These are phyloP conservation scores for Quercus tomentella DNA, from an alignment of 331 rosid species.

Conservation along the genomic window DNA sequence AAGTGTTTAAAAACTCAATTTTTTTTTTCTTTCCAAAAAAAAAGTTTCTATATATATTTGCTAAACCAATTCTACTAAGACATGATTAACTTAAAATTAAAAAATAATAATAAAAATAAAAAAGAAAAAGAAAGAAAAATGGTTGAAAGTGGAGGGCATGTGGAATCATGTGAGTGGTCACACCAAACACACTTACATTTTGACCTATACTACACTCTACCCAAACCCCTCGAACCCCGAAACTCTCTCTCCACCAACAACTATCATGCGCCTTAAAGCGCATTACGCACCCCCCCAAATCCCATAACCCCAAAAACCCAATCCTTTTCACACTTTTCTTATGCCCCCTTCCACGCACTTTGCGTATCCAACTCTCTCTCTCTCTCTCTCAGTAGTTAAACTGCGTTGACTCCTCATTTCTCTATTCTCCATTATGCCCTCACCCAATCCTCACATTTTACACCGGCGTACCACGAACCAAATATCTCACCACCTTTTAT, in stretches of 20 bases:
- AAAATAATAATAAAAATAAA: no score
- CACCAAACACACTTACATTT: neutral
- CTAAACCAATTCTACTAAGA: no score
- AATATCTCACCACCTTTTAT: neutral
- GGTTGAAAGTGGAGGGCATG: neutral
- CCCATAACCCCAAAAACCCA: no score
- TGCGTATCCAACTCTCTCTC: slow-evolving; percentile 56
- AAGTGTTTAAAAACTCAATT: no score
- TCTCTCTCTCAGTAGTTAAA: slow-evolving; percentile 32
- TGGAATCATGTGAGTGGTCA: slow-evolving; percentile 18
- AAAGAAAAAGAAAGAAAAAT: no score
- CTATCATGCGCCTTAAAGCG: slow-evolving; percentile 26
- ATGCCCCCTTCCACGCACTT: slow-evolving; percentile 40
- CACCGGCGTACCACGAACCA: neutral
- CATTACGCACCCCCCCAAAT: slow-evolving; percentile 15
- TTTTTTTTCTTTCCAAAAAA: no score
- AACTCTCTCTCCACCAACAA: no score
- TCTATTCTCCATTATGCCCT: slow-evolving; percentile 18
- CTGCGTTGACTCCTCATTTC: slow-evolving; percentile 66
- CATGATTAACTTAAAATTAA: no score
- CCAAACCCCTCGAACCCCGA: slow-evolving; percentile 9
- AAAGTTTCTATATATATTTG: no score
- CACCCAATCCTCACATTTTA: neutral
- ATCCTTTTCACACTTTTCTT: neutral
- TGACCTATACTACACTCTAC: slow-evolving; percentile 4